Conservation (phyloP, 805 yeast genomes). For the Scheffersomyces amazonensis region DNA sequence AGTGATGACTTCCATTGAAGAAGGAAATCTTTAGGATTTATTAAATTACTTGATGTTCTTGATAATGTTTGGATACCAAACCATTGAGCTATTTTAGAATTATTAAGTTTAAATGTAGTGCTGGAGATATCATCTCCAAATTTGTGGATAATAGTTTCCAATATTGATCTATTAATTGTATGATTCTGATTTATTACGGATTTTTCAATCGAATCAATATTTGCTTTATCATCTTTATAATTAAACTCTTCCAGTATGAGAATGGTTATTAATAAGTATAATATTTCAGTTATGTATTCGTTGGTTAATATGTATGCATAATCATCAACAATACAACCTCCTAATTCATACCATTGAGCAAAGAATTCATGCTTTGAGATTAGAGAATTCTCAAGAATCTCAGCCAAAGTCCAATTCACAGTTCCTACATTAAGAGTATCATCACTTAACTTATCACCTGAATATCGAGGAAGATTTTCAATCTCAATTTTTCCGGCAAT, state of each 20-base stretch:
- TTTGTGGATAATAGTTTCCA: constrained; percentile 47
- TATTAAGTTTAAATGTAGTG: constrained; percentile 37
- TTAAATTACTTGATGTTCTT: constrained; percentile 11
- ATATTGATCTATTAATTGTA: constrained; percentile 27
- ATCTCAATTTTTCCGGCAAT: constrained; percentile 28
- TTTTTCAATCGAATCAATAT: background rate
- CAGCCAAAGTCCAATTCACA: constrained; percentile 15
- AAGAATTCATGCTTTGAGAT: constrained; percentile 56
- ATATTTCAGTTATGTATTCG: constrained; percentile 20
- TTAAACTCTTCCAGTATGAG: constrained; percentile 22
- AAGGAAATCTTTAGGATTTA: constrained; percentile 51
- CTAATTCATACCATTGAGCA: constrained; percentile 46
- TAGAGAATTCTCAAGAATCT: constrained; percentile 44
- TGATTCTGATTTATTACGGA: constrained; percentile 7
- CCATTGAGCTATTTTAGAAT: constrained; percentile 50
- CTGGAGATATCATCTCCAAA: constrained; percentile 29
- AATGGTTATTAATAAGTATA: constrained; percentile 23
- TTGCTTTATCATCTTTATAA: constrained; percentile 9
- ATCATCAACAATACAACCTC: constrained; percentile 57
- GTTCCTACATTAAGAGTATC: background rate
- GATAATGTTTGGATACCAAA: constrained; percentile 56
- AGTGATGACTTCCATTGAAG: constrained; percentile 61
- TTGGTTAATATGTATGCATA: constrained; percentile 29
- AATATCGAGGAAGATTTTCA: constrained; percentile 22
- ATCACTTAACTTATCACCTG: constrained; percentile 15